Conservation (phyloP, 2,329 filamentous ascomycete species). For the Ophiocordyceps camponoti-rufipedis region DNA sequence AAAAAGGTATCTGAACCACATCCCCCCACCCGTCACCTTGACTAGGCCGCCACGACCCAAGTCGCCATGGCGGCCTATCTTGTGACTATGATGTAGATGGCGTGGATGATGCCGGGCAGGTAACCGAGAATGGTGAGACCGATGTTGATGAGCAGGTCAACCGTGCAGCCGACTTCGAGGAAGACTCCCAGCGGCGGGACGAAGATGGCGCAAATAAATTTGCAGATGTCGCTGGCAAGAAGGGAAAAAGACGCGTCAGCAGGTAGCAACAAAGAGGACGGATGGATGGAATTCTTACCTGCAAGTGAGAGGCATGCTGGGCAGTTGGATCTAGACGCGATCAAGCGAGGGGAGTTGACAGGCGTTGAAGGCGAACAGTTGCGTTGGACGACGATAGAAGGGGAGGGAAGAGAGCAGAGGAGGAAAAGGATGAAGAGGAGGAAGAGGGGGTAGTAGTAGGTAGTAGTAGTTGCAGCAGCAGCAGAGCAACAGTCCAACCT, state of each 20-base stretch:
- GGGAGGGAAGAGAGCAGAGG: not conserved
- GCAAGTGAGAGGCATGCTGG: conserved; percentile 39
- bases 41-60: not conserved
- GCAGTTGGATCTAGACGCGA: conserved; percentile 2
- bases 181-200: conserved; percentile 84
- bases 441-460: not conserved
- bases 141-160: conserved; percentile 85
- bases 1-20: not conserved
- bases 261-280: not conserved
- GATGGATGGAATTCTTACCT: conserved; percentile 26
- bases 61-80: conserved; percentile 1
- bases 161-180: conserved; percentile 79
- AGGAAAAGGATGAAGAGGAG: not conserved
- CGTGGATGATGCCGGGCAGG: conserved; percentile 79
- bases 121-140: conserved; percentile 59
- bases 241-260: not conserved
- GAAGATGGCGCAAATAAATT: conserved; percentile 71
- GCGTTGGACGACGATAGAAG: not conserved
- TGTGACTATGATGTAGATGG: conserved; percentile 61
- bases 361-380: not conserved
- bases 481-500: too few species aligned
- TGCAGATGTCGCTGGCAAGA: conserved; percentile 37
- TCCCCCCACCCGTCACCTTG: not conserved
- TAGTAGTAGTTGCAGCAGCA: too few species aligned
- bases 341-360: not conserved